A percentile compares a stretch with the other conserved stretches of the same genome.
Conservation (phyloP, 2,329 filamentous ascomycete genomes). For the Phialemoniopsis sp. region DNA sequence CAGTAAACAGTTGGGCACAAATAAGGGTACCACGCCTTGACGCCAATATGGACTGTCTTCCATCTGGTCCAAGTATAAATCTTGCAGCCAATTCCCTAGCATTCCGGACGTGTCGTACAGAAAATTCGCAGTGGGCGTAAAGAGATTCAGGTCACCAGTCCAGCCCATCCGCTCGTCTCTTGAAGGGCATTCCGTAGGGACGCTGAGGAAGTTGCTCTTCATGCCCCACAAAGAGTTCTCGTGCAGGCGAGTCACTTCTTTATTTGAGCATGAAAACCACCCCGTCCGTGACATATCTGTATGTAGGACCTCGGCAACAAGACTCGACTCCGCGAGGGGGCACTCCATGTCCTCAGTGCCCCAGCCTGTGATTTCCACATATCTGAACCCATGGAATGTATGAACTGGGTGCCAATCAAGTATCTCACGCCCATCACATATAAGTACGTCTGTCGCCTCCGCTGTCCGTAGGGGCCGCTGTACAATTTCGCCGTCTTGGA, state of each 20-base stretch:
- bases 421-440: too few species aligned
- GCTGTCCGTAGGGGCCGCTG: conserved; percentile 36
- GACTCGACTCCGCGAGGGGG: conserved; percentile 10
- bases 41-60: conserved; percentile 12
- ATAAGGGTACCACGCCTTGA: conserved; percentile 21
- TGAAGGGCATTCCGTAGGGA: conserved; percentile 56
- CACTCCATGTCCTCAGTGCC: conserved; percentile 8
- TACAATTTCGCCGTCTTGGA: conserved; percentile 41
- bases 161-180: conserved; percentile 50
- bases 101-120: conserved; percentile 49
- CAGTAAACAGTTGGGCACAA: conserved; percentile 15
- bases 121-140: conserved; percentile 45
- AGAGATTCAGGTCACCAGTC: conserved; percentile 47
- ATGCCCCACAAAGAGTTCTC: conserved; percentile 52
- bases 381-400: conserved; percentile 51
- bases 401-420: conserved; percentile 42
- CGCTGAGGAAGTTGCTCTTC: conserved; percentile 52
- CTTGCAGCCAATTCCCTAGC: conserved; percentile 43
- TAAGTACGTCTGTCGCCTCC: conserved; percentile 29
- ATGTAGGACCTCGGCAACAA: conserved; percentile 34
- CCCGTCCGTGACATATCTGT: conserved; percentile 48
- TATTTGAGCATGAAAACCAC: conserved; percentile 46
- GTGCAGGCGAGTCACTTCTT: conserved; percentile 47
- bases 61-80: conserved; percentile 31
- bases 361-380: conserved; percentile 43